A percentile compares a stretch with the other conserved stretches of the same genome.
Conservation (phyloP, 352 stramenopile genomes). For the Globisporangium radiosum region DNA sequence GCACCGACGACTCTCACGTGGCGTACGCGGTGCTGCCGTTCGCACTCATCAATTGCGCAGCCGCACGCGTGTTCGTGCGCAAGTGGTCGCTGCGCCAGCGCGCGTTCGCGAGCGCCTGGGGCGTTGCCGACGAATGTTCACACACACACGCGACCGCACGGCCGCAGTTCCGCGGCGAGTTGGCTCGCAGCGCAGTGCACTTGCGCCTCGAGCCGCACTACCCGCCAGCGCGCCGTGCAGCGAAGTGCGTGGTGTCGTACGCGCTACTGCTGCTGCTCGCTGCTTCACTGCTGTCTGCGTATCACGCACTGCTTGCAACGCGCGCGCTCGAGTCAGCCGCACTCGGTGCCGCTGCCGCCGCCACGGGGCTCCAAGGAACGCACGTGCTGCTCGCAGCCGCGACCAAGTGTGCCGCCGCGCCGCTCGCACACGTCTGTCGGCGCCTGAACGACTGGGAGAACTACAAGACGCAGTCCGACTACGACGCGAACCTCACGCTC, state of each 20-base stretch:
- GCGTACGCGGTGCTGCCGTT: slow-evolving; percentile 23
- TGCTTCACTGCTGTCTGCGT: slow-evolving; percentile 17
- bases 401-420: slow-evolving; percentile 25
- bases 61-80: slow-evolving; percentile 42
- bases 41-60: slow-evolving; percentile 38
- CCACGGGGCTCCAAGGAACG: slow-evolving; percentile 18
- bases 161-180: slow-evolving; percentile 49
- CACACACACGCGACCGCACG: slow-evolving; percentile 11
- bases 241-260: slow-evolving; percentile 21
- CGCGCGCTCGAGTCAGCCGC: slow-evolving; percentile 18
- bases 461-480: slow-evolving; percentile 53
- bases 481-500: slow-evolving; percentile 68
- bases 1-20: not conserved
- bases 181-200: slow-evolving; percentile 43
- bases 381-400: slow-evolving; percentile 35
- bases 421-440: slow-evolving; percentile 18
- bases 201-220: slow-evolving; percentile 50
- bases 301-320: slow-evolving; percentile 34
- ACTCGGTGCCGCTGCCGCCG: slow-evolving; percentile 3
- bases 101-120: slow-evolving; percentile 38
- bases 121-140: slow-evolving; percentile 17
- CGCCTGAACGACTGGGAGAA: slow-evolving; percentile 68
- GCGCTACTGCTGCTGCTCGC: slow-evolving; percentile 20
- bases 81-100: slow-evolving; percentile 55
- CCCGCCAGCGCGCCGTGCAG: slow-evolving; percentile 20